Evolutionary conservation across 495 filamentous ascomycete genomes (phyloP).

Genomic region (Choiromyces venosus): DNA sequence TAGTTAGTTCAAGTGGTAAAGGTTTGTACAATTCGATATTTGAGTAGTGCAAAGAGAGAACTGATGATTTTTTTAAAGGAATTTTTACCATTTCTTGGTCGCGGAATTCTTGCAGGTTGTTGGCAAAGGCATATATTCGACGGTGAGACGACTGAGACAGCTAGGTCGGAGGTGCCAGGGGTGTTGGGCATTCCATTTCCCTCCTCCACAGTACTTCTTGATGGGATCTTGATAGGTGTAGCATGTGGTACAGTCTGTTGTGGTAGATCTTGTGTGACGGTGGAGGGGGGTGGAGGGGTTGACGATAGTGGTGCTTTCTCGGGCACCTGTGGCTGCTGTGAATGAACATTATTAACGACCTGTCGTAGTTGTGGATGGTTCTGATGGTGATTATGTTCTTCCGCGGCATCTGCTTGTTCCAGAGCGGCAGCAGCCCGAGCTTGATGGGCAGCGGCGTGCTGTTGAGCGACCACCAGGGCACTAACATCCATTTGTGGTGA

Average conservation of each 20-base stretch:
- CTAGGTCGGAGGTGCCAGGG: constrained; percentile 33
- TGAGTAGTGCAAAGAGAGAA: constrained; percentile 23
- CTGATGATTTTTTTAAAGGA: constrained; percentile 19
- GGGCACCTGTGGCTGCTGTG: constrained; percentile 24
- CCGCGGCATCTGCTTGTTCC: constrained; percentile 34
- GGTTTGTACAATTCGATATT: constrained; percentile 7
- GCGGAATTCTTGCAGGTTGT: constrained; percentile 84
- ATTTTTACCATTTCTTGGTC: constrained; percentile 87
- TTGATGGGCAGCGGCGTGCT: constrained; percentile 37
- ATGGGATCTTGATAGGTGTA: constrained; percentile 19
- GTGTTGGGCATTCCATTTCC: constrained; percentile 21
- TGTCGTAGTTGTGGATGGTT: constrained; percentile 28
- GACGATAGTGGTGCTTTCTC: constrained; percentile 25
- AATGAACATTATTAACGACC: constrained; percentile 12
- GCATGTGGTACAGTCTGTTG: constrained; percentile 12
- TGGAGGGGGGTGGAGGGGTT: constrained; percentile 14
- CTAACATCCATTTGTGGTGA: constrained; percentile 26
- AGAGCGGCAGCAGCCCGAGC: constrained; percentile 38
- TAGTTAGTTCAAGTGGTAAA: constrained; percentile 31
- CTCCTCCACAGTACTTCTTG: constrained; percentile 14
- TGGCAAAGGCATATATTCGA: constrained; percentile 80
- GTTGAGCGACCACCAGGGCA: constrained; percentile 34
- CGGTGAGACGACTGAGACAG: constrained; percentile 33
- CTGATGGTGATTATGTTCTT: constrained; percentile 28
- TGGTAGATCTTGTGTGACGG: constrained; percentile 15